Evolutionary conservation across 805 yeast genomes (phyloP).

Genomic region (Zygoascus ofunaensis): DNA sequence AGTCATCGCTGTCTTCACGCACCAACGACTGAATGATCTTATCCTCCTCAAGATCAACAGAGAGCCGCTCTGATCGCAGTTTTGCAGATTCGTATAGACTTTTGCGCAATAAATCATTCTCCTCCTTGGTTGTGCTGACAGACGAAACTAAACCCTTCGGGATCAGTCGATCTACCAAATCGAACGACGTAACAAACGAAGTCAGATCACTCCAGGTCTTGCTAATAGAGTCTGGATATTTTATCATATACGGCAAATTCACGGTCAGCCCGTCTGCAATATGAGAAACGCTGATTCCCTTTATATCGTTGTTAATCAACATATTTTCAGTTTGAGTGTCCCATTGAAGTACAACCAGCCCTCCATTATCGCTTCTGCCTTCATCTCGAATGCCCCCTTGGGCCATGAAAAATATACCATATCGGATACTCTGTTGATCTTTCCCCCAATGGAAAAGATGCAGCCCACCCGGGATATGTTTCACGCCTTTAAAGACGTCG

Average conservation of each 20-base stretch:
- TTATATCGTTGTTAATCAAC: constrained; percentile 25
- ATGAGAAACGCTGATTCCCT: constrained; percentile 27
- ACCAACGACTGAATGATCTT: constrained; percentile 27
- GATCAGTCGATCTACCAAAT: constrained; percentile 23
- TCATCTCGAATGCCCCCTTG: constrained; percentile 19
- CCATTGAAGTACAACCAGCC: constrained; percentile 33
- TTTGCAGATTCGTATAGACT: constrained; percentile 30
- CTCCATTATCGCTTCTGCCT: no score
- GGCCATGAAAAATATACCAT: constrained; percentile 32
- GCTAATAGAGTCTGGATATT: constrained; percentile 30
- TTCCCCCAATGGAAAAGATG: constrained; percentile 49
- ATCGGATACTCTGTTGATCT: constrained; percentile 30
- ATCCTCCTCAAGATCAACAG: constrained; percentile 22
- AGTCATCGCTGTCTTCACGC: constrained; percentile 19
- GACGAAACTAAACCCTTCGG: constrained; percentile 30
- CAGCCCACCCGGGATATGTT: constrained; percentile 40
- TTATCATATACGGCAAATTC: constrained; percentile 33
- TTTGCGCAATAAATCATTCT: constrained; percentile 34
- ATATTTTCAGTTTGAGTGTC: constrained; percentile 28
- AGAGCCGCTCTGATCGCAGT: constrained; percentile 10
- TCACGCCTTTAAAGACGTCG: constrained; percentile 40
- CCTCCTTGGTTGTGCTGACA: constrained; percentile 44
- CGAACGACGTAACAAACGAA: constrained; percentile 18
- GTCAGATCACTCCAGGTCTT: constrained; percentile 25
- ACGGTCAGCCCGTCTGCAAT: constrained; percentile 26